Percentiles rank a stretch among this genome's conserved stretches.
Evolutionary conservation across 768 basidiomycete species (phyloP).

Genomic region (Tricholoma sp.): DNA sequence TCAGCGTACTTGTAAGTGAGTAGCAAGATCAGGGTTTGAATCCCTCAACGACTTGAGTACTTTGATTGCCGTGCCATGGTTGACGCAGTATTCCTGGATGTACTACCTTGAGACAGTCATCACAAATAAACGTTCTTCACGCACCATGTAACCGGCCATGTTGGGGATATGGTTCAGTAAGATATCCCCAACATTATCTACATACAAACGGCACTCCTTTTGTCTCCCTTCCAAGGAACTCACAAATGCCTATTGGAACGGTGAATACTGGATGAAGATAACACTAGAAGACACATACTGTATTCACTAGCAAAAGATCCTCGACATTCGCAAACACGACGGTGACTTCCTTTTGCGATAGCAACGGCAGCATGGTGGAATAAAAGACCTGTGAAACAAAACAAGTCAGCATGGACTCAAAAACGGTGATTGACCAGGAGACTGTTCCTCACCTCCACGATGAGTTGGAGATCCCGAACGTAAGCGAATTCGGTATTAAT

Average conservation of each 20-base stretch:
- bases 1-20: constrained; percentile 59
- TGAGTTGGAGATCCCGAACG: constrained; percentile 85
- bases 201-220: constrained; percentile 84
- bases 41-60: constrained; percentile 70
- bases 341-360: constrained; percentile 72
- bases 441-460: constrained; percentile 65
- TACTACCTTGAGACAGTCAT: neutral
- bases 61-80: constrained; percentile 75
- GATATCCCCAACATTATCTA: constrained; percentile 86
- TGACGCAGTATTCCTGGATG: constrained; percentile 82
- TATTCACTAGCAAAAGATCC: constrained; percentile 86
- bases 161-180: constrained; percentile 67
- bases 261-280: neutral
- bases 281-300: constrained; percentile 35
- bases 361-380: constrained; percentile 62
- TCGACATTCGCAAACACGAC: constrained; percentile 93
- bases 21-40: constrained; percentile 56
- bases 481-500: constrained; percentile 89
- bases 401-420: neutral
- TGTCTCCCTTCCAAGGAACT: constrained; percentile 90
- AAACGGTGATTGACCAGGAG: neutral
- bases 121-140: constrained; percentile 11
- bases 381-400: constrained; percentile 68
- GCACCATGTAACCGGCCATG: constrained; percentile 77
- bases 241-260: constrained; percentile 56